Base-by-base conservation (phyloP, 2,329 filamentous ascomycete genomes). In the Dothistroma septosporum region DNA sequence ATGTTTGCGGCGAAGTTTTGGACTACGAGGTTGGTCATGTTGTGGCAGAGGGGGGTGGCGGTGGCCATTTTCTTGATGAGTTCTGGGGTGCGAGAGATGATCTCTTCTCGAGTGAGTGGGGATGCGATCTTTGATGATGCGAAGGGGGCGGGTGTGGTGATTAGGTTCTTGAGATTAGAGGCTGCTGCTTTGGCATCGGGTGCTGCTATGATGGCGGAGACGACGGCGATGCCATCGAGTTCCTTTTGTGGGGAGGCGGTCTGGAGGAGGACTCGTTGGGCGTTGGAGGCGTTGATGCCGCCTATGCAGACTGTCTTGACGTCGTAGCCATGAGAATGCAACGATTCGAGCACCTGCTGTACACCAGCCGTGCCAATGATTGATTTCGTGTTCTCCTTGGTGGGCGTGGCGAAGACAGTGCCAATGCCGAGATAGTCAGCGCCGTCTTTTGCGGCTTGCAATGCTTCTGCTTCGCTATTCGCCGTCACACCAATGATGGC, bases 1-100 rank as follows among this genome's bases (percentile, higher is more conserved):
- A 97, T 88, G 71, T 96, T 97, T 56, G 94, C 93, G 16, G 92
- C 90, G 70, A 97, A 90, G 77, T 97, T 96, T 71, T 96, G 92
- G 22, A 97, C 93, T 0, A 97, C 93, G 56, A 92, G 82, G 74
- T 97, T 97, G 57, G 94, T 97, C 91, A 97, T 97, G 77, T 96
- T 97, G 46, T 57, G 55, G 55, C 63, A 65, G 22, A 97, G 81
- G 0, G 92, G 92, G 59, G 84, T 87, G 48, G 77, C 80, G 2
- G 79, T 74, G 5, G 84, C 84, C 53, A 96, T 83, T 6, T 81
- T 79, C 61, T 78, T 79, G 48, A 95, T 79, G 19, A 75, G 66
- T 4, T 33, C 58, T 32, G 74, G 72, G 10, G 68, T 69, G 44
- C 57, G 66, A 16, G 61, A 41, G 46, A 72, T 55, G 52, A 76